Conservation (phyloP, 2,329 filamentous ascomycete species). For the Apiospora kogelbergensis region DNA sequence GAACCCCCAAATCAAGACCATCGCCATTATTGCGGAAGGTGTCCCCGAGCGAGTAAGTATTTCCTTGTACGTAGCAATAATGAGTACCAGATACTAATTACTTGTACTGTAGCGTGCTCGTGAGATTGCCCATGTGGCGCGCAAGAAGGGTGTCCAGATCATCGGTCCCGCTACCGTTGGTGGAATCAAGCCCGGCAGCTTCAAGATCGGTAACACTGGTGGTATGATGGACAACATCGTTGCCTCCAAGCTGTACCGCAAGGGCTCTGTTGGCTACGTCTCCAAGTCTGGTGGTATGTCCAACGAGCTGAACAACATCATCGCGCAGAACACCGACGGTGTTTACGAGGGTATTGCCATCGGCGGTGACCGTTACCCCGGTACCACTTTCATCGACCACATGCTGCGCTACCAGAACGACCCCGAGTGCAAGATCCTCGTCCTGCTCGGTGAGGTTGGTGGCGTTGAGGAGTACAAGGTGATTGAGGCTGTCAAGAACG, state of each 20-base stretch:
- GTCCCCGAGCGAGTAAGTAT: constrained; percentile 88
- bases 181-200: constrained; percentile 98
- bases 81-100: constrained; percentile 24
- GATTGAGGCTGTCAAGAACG: constrained; percentile 94
- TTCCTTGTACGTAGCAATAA: background rate
- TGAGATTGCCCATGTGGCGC: constrained; percentile 93
- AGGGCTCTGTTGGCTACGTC: constrained; percentile 97
- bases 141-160: constrained; percentile 99
- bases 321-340: constrained; percentile 93
- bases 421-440: constrained; percentile 94
- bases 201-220: constrained; percentile 99
- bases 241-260: constrained; percentile 98
- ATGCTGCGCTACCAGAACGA: constrained; percentile 94
- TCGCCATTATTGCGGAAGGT: constrained; percentile 99
- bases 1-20: constrained; percentile 94
- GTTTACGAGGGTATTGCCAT: constrained; percentile 99
- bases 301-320: constrained; percentile 99
- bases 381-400: constrained; percentile 99
- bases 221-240: constrained; percentile 99
- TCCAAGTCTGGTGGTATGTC: constrained; percentile 99
- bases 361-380: constrained; percentile 97
- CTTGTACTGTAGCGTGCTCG: constrained; percentile 70
- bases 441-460: constrained; percentile 96
- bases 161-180: constrained; percentile 97
- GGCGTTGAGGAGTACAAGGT: constrained; percentile 99